Percentiles rank a stretch among this genome's conserved stretches.
These are phyloP conservation scores for Aspergillus vadensis DNA, from an alignment of 2,329 filamentous ascomycete genomes.

Conservation along the genomic window DNA sequence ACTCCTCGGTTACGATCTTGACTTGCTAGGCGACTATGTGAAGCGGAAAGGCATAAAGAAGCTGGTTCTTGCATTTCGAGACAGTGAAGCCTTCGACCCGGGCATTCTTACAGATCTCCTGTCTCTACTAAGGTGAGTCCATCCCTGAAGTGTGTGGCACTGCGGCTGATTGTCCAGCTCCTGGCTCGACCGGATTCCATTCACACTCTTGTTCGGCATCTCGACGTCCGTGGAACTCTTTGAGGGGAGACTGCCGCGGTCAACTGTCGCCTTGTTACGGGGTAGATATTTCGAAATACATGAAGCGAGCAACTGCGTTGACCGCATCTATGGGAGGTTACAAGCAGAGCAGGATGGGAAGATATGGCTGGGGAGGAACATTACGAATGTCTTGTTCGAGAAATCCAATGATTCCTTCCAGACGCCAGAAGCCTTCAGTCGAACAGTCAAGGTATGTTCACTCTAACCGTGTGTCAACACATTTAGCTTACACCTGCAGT, in stretches of 20 bases:
- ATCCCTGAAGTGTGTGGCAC: background rate
- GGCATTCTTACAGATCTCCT: slow-evolving; percentile 48
- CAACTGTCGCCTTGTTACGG: slow-evolving; percentile 54
- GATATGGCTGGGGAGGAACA: slow-evolving; percentile 56
- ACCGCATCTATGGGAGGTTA: slow-evolving; percentile 44
- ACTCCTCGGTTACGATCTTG: slow-evolving; percentile 49
- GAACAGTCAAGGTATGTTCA: slow-evolving; percentile 51
- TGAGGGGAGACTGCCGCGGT: slow-evolving; percentile 58
- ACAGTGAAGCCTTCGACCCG: slow-evolving; percentile 52
- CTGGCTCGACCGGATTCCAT: slow-evolving; percentile 63
- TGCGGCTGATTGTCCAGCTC: slow-evolving; percentile 45
- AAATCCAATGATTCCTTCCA: slow-evolving; percentile 63
- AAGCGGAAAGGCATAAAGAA: slow-evolving; percentile 39
- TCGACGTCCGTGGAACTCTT: slow-evolving; percentile 65
- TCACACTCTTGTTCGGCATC: slow-evolving; percentile 61
- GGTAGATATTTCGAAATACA: slow-evolving; percentile 58
- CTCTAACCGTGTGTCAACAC: background rate
- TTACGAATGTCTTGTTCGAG: slow-evolving; percentile 56
- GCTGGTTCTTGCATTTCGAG: slow-evolving; percentile 47
- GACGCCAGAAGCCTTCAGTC: slow-evolving; percentile 57
- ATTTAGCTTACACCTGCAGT: slow-evolving; percentile 44
- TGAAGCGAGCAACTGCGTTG: slow-evolving; percentile 50
- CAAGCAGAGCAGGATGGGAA: slow-evolving; percentile 38
- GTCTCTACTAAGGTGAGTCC: slow-evolving; percentile 49
- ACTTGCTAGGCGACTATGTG: slow-evolving; percentile 48